Conservation (phyloP, 140 eudicot species). For the Flaveria floridana region DNA sequence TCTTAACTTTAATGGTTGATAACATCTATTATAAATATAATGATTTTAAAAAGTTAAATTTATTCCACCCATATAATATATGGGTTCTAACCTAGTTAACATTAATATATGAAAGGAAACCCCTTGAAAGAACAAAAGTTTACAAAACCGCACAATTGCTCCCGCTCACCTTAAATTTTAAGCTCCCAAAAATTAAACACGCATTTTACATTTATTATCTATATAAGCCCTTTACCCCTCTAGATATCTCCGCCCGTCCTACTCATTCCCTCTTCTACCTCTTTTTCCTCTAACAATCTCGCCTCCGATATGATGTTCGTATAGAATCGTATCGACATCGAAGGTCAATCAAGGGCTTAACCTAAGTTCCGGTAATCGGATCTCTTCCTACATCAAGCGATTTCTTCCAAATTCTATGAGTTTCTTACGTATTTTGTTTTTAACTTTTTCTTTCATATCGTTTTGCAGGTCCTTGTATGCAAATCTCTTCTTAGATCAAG, state of each 20-base stretch:
- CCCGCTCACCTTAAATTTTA: not conserved
- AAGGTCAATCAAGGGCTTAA: too few species aligned
- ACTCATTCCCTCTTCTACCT: not conserved
- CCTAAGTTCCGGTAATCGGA: not conserved
- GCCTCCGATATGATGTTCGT: not conserved
- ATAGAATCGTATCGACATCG: not conserved
- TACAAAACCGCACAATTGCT: not conserved
- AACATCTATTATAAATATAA: too few species aligned
- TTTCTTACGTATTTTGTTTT: not conserved
- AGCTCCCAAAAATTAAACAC: not conserved
- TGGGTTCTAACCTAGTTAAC: too few species aligned
- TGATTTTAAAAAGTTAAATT: too few species aligned
- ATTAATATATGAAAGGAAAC: not conserved
- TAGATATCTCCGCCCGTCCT: not conserved
- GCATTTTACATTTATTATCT: constrained; percentile 7
- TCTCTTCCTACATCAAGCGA: not conserved
- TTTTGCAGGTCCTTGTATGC: too few species aligned
- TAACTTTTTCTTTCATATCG: too few species aligned
- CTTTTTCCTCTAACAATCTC: not conserved
- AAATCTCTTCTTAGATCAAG: too few species aligned
- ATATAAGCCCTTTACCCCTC: not conserved
- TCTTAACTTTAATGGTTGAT: too few species aligned
- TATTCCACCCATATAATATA: too few species aligned
- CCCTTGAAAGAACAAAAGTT: not conserved
- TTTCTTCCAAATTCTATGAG: not conserved